Conservation (phyloP, 2,329 filamentous ascomycete genomes). For the Alternaria sp. region DNA sequence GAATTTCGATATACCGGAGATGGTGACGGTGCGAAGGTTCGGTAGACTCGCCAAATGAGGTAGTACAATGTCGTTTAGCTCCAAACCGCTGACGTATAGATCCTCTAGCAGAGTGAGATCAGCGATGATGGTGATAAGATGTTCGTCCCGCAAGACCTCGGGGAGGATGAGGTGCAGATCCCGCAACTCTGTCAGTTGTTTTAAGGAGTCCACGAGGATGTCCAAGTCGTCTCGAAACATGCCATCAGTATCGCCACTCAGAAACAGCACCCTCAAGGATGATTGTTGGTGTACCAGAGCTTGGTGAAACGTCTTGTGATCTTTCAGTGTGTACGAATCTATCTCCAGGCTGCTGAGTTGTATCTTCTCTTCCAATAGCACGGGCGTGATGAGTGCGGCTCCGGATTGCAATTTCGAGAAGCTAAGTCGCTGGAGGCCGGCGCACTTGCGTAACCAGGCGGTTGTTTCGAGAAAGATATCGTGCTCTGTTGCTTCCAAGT, state of each 20-base stretch:
- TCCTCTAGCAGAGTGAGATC: slow-evolving; percentile 62
- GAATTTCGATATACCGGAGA: slow-evolving; percentile 65
- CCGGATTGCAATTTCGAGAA: slow-evolving; percentile 62
- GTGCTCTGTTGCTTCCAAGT: slow-evolving; percentile 61
- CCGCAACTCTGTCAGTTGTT: slow-evolving; percentile 60
- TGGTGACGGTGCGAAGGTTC: slow-evolving; percentile 61
- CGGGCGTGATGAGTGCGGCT: slow-evolving; percentile 60
- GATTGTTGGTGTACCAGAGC: slow-evolving; percentile 63
- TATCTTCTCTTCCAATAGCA: slow-evolving; percentile 58
- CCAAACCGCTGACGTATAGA: slow-evolving; percentile 64
- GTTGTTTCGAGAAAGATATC: slow-evolving; percentile 62
- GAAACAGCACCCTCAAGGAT: slow-evolving; percentile 55
- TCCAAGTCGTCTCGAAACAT: slow-evolving; percentile 58
- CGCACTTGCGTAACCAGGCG: slow-evolving; percentile 65
- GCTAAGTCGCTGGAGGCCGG: slow-evolving; percentile 59
- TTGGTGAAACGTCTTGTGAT: slow-evolving; percentile 62
- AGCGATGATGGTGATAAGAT: slow-evolving; percentile 59
- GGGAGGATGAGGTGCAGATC: slow-evolving; percentile 62
- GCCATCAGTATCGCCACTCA: slow-evolving; percentile 59
- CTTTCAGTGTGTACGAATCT: slow-evolving; percentile 58
- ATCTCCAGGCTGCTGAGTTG: slow-evolving; percentile 60
- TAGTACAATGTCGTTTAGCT: slow-evolving; percentile 61
- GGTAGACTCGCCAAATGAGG: slow-evolving; percentile 55
- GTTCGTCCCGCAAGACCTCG: slow-evolving; percentile 59
- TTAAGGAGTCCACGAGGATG: slow-evolving; percentile 61